phyloP scores from a whole-genome alignment of 768 basidiomycete species.

The Kwoniella sp. region DNA sequence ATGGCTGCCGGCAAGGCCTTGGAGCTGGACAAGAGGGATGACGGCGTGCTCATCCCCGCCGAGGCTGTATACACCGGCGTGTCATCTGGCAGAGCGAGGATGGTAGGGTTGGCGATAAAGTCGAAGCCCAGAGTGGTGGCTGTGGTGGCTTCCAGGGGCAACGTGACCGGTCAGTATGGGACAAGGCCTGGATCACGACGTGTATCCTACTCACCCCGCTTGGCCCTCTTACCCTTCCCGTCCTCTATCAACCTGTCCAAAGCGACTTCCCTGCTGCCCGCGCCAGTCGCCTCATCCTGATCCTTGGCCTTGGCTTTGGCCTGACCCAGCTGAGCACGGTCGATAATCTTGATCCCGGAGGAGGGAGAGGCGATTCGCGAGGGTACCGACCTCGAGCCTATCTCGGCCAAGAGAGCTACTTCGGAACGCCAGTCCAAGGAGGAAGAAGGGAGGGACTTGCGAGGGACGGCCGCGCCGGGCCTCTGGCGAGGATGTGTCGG shows the following conservation, averaged over 20 bases:
- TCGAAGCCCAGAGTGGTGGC: conserved; percentile 44
- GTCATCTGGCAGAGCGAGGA: conserved; percentile 33
- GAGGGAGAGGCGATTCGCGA: no score
- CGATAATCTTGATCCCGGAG: conserved; percentile 1
- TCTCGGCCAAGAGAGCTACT: conserved; percentile 19
- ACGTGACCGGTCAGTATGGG: not conserved
- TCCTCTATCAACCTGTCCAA: conserved; percentile 34
- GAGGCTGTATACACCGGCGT: not conserved
- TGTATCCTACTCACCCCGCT: conserved; percentile 27
- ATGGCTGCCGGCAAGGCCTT: not conserved
- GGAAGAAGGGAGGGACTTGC: conserved; percentile 19
- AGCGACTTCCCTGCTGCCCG: conserved; percentile 23
- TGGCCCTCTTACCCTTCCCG: conserved; percentile 33
- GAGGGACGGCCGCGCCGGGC: conserved; percentile 24
- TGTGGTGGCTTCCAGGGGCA: conserved; percentile 26
- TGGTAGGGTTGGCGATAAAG: conserved; percentile 35
- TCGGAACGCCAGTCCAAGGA: conserved; percentile 33
- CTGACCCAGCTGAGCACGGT: conserved; percentile 1
- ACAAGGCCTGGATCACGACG: not conserved
- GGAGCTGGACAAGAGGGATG: conserved; percentile 3
- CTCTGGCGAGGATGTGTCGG: conserved; percentile 14
- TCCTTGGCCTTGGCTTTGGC: not conserved
- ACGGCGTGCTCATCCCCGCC: not conserved
- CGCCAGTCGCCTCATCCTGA: not conserved
- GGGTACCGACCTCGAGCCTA: conserved; percentile 11